Percentiles rank a stretch among this genome's conserved stretches.
phyloP scores from a whole-genome alignment of 2,329 filamentous ascomycete species.

The Scedosporium minutisporum region DNA sequence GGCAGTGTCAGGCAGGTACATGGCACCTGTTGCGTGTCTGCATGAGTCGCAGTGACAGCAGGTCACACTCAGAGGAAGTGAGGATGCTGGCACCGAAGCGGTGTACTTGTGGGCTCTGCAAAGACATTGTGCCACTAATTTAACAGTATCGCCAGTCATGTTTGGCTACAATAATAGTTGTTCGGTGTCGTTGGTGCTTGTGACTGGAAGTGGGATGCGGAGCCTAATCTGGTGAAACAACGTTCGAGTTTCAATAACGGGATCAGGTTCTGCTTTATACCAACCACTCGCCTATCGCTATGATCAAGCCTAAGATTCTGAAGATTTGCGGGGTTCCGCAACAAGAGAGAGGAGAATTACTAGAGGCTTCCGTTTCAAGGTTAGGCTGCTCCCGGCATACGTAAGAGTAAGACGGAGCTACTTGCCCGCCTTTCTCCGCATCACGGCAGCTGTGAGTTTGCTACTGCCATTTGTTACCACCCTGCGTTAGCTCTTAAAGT shows the following conservation, averaged over 20 bases:
- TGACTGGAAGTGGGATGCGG: too few relatives aligned
- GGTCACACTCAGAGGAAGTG: slow-evolving; percentile 29
- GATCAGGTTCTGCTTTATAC: too few relatives aligned
- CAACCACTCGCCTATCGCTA: too few relatives aligned
- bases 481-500: too few relatives aligned
- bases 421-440: too few relatives aligned
- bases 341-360: not conserved
- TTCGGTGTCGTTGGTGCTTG: too few relatives aligned
- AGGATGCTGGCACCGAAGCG: slow-evolving; percentile 18
- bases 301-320: not conserved
- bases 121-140: slow-evolving; percentile 26
- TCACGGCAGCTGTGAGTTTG: too few relatives aligned
- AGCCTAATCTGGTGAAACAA: too few relatives aligned
- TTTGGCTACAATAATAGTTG: not conserved
- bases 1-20: slow-evolving; percentile 24
- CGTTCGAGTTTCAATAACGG: too few relatives aligned
- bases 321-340: not conserved
- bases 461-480: too few relatives aligned
- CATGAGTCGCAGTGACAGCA: slow-evolving; percentile 43
- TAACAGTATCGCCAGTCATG: not conserved
- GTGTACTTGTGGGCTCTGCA: slow-evolving; percentile 33
- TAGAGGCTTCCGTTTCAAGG: not conserved
- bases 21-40: slow-evolving; percentile 31
- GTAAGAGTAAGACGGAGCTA: not conserved
- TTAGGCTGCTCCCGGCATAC: not conserved